Evolutionary conservation across 371 early-diverging fungal species (phyloP).

Genomic region (Phascolomyces articulosus): DNA sequence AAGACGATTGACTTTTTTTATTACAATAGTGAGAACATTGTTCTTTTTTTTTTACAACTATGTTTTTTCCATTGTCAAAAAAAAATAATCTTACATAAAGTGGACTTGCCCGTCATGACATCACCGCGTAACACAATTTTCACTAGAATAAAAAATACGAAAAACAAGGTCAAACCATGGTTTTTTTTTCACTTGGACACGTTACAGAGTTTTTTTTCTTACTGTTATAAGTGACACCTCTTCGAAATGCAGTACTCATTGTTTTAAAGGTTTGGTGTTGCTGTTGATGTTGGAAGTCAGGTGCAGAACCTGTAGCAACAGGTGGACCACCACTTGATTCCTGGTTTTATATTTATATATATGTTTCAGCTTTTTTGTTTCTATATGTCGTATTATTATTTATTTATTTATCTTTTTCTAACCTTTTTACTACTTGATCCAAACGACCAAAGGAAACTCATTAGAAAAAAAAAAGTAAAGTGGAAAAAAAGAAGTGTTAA

Average conservation of each 20-base stretch:
- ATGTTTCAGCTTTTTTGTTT: neutral
- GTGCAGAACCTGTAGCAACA: conserved; percentile 2
- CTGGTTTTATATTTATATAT: neutral
- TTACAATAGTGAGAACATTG: no score
- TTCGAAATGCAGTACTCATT: conserved; percentile 50
- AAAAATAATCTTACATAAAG: conserved; percentile 53
- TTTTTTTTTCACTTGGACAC: no score
- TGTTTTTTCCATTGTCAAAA: neutral
- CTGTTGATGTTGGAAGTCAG: conserved; percentile 13
- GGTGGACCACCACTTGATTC: neutral
- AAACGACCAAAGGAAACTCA: conserved; percentile 51
- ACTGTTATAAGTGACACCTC: conserved; percentile 64
- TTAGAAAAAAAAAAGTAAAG: conserved; percentile 5
- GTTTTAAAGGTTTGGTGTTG: conserved; percentile 38
- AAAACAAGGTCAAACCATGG: neutral
- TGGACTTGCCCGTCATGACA: conserved; percentile 68
- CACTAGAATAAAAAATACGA: conserved; percentile 45
- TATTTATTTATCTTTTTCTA: neutral
- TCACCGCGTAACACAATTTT: conserved; percentile 70
- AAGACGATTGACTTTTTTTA: conserved; percentile 53
- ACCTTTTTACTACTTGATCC: conserved; percentile 32
- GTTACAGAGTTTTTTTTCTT: no score
- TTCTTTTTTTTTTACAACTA: no score
- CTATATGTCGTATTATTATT: neutral
- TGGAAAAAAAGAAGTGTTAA: conserved; percentile 2